Conservation (phyloP, 306 rosid species). For the Prosopis cineraria region DNA sequence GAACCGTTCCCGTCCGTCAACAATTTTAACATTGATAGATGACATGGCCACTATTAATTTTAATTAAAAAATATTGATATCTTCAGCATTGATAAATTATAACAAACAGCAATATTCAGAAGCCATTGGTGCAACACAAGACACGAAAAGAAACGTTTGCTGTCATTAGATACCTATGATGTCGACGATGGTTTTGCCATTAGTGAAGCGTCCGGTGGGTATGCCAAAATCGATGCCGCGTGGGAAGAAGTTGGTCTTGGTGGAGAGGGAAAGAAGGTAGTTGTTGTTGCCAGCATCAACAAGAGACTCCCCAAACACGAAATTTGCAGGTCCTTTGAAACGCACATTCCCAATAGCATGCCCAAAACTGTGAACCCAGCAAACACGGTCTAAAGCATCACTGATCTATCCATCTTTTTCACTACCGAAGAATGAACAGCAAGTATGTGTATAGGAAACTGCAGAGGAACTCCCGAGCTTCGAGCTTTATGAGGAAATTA, state of each 20-base stretch:
- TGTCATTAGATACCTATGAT: no score
- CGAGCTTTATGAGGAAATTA: no score
- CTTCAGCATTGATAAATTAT: no score
- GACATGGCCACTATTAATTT: no score
- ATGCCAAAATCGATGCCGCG: conserved; percentile 71
- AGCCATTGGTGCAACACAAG: no score
- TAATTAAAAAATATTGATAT: no score
- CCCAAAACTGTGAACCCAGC: conserved; percentile 18
- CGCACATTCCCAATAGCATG: conserved; percentile 38
- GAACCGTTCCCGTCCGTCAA: no score
- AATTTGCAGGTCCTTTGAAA: conserved; percentile 56
- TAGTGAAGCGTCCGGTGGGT: conserved; percentile 79
- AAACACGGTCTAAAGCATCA: conserved; percentile 22
- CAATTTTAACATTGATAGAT: no score
- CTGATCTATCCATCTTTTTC: conserved; percentile 24
- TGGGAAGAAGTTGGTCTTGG: no score
- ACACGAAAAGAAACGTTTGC: no score
- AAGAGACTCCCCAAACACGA: conserved; percentile 79
- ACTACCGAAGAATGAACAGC: background rate
- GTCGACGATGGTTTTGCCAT: conserved; percentile 70
- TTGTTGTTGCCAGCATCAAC: conserved; percentile 78
- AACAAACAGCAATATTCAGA: no score
- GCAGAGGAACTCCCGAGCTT: background rate
- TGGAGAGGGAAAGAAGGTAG: conserved; percentile 53
- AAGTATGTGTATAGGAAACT: background rate